Conservation (phyloP, 2,329 filamentous ascomycete genomes). For the Arthroderma sp. region DNA sequence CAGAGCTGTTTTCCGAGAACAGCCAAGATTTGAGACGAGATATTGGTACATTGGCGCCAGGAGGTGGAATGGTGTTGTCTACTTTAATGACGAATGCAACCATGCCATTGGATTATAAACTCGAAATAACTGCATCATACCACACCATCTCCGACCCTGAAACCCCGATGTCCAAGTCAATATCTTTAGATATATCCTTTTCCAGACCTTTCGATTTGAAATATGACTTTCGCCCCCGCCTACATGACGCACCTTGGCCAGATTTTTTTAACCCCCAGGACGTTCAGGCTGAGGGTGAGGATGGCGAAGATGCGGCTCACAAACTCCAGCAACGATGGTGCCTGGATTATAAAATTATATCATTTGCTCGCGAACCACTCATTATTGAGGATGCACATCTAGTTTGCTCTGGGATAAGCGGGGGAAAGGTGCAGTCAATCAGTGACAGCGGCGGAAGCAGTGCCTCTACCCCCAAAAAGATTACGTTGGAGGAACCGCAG, state of each 20-base stretch:
- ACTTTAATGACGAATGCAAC: slow-evolving; percentile 40
- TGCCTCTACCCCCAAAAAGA: slow-evolving; percentile 19
- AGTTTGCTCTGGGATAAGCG: slow-evolving; percentile 46
- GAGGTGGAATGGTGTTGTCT: slow-evolving; percentile 19
- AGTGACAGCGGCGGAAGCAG: slow-evolving; percentile 6
- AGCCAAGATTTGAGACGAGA: slow-evolving; percentile 16
- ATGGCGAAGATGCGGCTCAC: slow-evolving; percentile 23
- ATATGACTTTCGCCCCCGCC: slow-evolving; percentile 69
- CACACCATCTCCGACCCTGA: slow-evolving; percentile 65
- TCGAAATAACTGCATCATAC: slow-evolving; percentile 65
- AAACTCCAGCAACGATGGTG: slow-evolving; percentile 75
- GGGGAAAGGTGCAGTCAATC: slow-evolving; percentile 47
- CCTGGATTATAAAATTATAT: slow-evolving; percentile 57
- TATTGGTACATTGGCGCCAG: slow-evolving; percentile 24
- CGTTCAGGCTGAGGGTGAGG: slow-evolving; percentile 18
- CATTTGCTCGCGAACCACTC: slow-evolving; percentile 56
- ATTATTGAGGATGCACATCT: slow-evolving; percentile 53
- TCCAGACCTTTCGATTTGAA: slow-evolving; percentile 81
- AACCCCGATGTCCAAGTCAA: slow-evolving; percentile 64
- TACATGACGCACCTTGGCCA: slow-evolving; percentile 72
- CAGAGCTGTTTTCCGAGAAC: slow-evolving; percentile 13
- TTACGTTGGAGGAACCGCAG: slow-evolving; percentile 55
- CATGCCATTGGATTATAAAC: slow-evolving; percentile 46
- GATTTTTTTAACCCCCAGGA: slow-evolving; percentile 61
- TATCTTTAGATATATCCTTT: slow-evolving; percentile 56